A percentile compares a stretch with the other conserved stretches of the same genome.
Evolutionary conservation across 139 green algal species (phyloP).

Genomic region (Micractinium conductrix): DNA sequence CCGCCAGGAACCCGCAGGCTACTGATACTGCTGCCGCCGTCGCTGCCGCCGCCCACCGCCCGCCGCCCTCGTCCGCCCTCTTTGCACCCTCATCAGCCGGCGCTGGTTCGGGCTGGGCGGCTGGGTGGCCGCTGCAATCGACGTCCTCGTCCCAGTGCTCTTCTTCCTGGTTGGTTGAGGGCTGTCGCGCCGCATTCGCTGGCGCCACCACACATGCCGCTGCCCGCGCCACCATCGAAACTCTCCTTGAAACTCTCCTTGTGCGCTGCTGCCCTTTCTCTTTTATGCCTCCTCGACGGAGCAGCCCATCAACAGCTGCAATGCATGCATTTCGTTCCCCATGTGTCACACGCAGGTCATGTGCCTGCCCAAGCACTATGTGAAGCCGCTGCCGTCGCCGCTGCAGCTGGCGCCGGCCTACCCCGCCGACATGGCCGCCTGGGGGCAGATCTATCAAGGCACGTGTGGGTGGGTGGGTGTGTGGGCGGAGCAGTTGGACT

Average conservation of each 20-base stretch:
- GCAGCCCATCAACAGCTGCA: too few species aligned
- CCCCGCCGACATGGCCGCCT: constrained; percentile 46
- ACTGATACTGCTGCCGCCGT: too few species aligned
- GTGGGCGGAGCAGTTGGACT: too few species aligned
- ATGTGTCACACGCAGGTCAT: constrained; percentile 44
- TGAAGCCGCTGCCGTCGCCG: constrained; percentile 50
- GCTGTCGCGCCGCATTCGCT: too few species aligned
- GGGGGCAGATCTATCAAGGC: constrained; percentile 59
- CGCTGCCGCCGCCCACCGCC: too few species aligned
- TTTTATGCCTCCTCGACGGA: too few species aligned
- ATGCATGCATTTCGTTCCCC: too few species aligned
- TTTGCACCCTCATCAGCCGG: constrained; percentile 31
- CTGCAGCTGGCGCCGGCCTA: constrained; percentile 41
- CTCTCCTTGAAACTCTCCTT: too few species aligned
- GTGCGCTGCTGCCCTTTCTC: too few species aligned
- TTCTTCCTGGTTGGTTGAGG: constrained; percentile 53
- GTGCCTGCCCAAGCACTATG: constrained; percentile 79
- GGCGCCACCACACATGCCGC: too few species aligned
- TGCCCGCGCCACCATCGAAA: too few species aligned
- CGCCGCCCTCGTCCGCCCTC: not conserved
- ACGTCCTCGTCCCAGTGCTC: constrained; percentile 46
- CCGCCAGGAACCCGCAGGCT: too few species aligned
- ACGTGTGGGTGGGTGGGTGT: constrained; percentile 57
- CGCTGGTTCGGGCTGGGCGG: constrained; percentile 51
- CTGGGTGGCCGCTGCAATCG: constrained; percentile 46